These are phyloP conservation scores for Arabidopsis lyrata DNA, from an alignment of 441 rosid species.

Conservation along the genomic window DNA sequence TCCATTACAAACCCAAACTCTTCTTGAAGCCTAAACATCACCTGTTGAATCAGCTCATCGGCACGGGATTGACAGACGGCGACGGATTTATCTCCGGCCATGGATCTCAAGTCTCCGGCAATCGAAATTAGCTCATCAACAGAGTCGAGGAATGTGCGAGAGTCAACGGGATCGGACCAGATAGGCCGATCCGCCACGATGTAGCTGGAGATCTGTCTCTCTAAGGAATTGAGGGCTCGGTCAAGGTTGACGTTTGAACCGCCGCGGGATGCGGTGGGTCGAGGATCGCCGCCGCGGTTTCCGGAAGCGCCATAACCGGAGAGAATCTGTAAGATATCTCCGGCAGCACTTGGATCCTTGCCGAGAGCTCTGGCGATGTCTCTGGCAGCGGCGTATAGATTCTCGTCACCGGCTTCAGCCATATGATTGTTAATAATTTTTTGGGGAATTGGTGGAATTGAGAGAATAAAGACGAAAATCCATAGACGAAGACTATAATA, in stretches of 20 bases:
- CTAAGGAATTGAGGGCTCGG: constrained; percentile 58
- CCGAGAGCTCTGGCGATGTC: constrained; percentile 92
- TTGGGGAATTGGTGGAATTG: neutral
- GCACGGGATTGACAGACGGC: constrained; percentile 67
- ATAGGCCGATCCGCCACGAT: constrained; percentile 68
- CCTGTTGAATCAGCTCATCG: constrained; percentile 77
- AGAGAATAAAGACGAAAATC: constrained; percentile 39
- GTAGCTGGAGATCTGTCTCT: constrained; percentile 79
- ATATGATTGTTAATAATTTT: constrained; percentile 33
- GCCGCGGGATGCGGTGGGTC: constrained; percentile 46
- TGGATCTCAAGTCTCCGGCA: constrained; percentile 58
- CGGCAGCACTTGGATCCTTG: constrained; percentile 75
- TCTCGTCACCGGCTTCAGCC: constrained; percentile 90
- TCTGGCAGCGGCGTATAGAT: constrained; percentile 80
- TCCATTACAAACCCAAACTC: constrained; percentile 84
- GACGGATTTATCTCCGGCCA: constrained; percentile 59
- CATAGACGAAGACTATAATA: constrained; percentile 33
- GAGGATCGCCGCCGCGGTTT: constrained; percentile 66
- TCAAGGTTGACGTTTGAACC: constrained; percentile 54
- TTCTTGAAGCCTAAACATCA: constrained; percentile 84
- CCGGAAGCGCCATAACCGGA: constrained; percentile 83
- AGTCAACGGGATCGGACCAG: constrained; percentile 87
- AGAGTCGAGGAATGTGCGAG: constrained; percentile 73
- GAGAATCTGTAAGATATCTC: constrained; percentile 88
- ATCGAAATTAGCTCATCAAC: constrained; percentile 67